phyloP scores from a whole-genome alignment of 306 rosid species.

The Mimosa pudica region DNA sequence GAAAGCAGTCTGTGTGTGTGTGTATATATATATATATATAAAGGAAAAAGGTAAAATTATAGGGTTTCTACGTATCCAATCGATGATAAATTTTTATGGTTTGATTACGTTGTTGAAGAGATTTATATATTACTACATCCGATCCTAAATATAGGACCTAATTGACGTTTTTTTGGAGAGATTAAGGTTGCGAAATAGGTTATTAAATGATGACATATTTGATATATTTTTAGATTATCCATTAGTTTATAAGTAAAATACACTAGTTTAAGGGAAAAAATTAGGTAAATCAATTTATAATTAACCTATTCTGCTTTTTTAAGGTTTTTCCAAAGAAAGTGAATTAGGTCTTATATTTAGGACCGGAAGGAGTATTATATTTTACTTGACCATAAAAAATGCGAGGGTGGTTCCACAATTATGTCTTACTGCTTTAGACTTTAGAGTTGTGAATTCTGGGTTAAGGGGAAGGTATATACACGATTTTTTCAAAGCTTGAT shows the following conservation, averaged over 20 bases:
- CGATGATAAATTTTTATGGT: conserved; percentile 16
- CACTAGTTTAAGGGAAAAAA: no score
- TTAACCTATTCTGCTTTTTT: no score
- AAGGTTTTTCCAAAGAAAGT: no score
- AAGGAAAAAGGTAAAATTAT: neutral
- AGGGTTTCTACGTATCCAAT: neutral
- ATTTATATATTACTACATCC: no score
- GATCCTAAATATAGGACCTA: no score
- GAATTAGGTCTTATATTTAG: no score
- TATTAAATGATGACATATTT: no score
- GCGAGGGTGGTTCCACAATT: conserved; percentile 20
- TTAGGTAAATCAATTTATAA: no score
- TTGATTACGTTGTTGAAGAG: conserved; percentile 4
- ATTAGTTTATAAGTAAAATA: no score
- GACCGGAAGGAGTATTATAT: neutral
- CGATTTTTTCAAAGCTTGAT: neutral
- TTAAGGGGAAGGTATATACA: neutral
- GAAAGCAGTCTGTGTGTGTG: neutral
- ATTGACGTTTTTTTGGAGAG: no score
- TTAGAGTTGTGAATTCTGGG: neutral
- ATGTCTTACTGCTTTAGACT: neutral
- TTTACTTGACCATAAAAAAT: conserved; percentile 14
- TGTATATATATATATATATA: neutral
- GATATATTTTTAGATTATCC: no score
- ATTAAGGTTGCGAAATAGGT: no score